Evolutionary conservation across 2,329 filamentous ascomycete species (phyloP), one percentile per base, ranked within the genome.

Genomic region (Tympanopsis confertula): DNA sequence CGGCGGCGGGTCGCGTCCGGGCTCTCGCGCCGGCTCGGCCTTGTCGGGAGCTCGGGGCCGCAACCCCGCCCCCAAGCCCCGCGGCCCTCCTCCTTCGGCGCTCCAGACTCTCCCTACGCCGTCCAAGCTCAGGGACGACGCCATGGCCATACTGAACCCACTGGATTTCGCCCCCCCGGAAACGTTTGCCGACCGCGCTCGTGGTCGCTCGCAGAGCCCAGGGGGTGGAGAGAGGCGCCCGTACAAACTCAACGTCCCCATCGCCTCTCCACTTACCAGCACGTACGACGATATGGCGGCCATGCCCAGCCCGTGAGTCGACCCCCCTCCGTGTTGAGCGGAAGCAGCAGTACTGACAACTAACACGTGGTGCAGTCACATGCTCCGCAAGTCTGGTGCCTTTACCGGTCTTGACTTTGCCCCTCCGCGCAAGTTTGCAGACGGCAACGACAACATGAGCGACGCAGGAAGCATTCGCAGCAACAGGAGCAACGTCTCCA

Each of bases 271-370:
- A 1, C 69, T 95, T 28, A 79, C 72, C 18, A 86, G 82, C 42
- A 71, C 87, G 4, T 95, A 87, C 57, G 89, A 96, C 40, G 89
- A 96, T 41, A 77, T 96, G 43, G 62, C 81, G 12, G 71, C 73
- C 5, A 78, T 98, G 45, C 91, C 91, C 26, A 95, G 87, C 70
- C 87, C 91, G 76, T 89, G 77, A 82, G 84, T 82, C 44, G 35
- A 5, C 7, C 7, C 15, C 13, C 13, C 35, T 19, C 20, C 17
- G n/a, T 20, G 7, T 17, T 33, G 14, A 24, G 13, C 12, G 13
- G 37, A 15, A 19, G 12, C 20, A 20, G 4, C 20, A 19, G 29
- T 35, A 28, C 29, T 13, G 4, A 7, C 15, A 35, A 26, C 57
- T 63, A 53, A 59, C 46, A 24, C 14, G 13, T 28, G 1, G 2